Conservation (phyloP, 352 stramenopile genomes). For the Hyaloperonospora arabidopsidis region DNA sequence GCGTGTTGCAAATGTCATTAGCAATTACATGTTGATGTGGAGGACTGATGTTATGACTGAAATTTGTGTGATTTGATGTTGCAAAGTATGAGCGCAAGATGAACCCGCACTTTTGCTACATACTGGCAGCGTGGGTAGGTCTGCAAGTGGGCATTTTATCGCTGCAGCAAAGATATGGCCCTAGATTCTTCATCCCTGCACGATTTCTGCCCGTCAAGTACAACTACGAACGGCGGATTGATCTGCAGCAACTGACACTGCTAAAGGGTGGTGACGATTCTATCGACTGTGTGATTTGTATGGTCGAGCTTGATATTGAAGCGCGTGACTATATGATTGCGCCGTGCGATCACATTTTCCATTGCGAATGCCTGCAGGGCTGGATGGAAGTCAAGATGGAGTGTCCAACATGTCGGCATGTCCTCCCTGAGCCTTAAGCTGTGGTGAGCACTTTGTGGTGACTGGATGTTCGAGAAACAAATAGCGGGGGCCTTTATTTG, state of each 20-base stretch:
- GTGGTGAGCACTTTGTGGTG: slow-evolving; percentile 15
- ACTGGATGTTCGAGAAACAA: slow-evolving; percentile 12
- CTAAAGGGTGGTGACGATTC: slow-evolving; percentile 56
- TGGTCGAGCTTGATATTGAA: slow-evolving; percentile 73
- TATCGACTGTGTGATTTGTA: slow-evolving; percentile 84
- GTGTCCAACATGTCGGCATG: slow-evolving; percentile 90
- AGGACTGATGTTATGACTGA: neutral
- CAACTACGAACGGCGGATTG: slow-evolving; percentile 91
- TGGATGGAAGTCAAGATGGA: slow-evolving; percentile 98
- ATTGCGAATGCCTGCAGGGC: slow-evolving; percentile 89
- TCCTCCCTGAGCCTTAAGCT: slow-evolving; percentile 77
- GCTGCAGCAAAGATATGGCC: slow-evolving; percentile 89
- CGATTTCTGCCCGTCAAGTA: slow-evolving; percentile 95
- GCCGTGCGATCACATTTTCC: slow-evolving; percentile 95
- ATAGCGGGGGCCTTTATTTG: no score
- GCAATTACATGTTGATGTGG: no score
- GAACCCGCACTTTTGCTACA: slow-evolving; percentile 55
- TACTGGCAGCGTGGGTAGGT: slow-evolving; percentile 86
- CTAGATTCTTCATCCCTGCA: slow-evolving; percentile 93
- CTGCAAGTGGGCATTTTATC: slow-evolving; percentile 89
- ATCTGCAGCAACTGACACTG: slow-evolving; percentile 54
- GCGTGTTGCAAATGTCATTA: neutral
- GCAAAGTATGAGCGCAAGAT: slow-evolving; percentile 65
- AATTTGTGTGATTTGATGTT: slow-evolving; percentile 4
- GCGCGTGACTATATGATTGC: slow-evolving; percentile 92